Percentiles rank a stretch among this genome's conserved stretches.
These are phyloP conservation scores for Xylariaceae sp. DNA, from an alignment of 2,329 filamentous ascomycete species.

Conservation along the genomic window DNA sequence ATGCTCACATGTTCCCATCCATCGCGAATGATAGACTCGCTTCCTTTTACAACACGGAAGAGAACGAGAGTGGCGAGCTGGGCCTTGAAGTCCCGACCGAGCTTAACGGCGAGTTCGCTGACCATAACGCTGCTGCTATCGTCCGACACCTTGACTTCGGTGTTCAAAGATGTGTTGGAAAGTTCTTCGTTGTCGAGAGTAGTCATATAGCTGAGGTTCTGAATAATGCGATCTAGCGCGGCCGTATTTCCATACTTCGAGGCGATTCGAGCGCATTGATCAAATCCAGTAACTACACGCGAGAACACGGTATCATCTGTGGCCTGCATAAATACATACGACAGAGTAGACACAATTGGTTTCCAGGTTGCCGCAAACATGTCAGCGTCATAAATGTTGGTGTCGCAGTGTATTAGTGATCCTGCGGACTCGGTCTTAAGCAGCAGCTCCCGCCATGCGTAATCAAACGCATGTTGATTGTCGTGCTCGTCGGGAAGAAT, in stretches of 20 bases:
- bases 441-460: constrained; percentile 93
- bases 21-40: constrained; percentile 69
- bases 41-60: constrained; percentile 85
- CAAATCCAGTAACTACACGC: constrained; percentile 88
- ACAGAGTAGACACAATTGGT: constrained; percentile 88
- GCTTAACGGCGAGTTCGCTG: constrained; percentile 92
- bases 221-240: constrained; percentile 88
- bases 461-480: constrained; percentile 93
- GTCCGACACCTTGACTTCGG: constrained; percentile 87
- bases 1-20: constrained; percentile 72
- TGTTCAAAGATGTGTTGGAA: constrained; percentile 85
- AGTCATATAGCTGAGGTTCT: constrained; percentile 85
- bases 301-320: constrained; percentile 95
- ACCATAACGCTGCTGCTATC: constrained; percentile 84
- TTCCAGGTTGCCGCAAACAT: constrained; percentile 98
- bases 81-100: constrained; percentile 88
- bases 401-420: constrained; percentile 73
- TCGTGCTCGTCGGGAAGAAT: constrained; percentile 97
- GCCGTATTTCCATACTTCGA: constrained; percentile 78
- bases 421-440: constrained; percentile 76
- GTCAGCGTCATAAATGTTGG: constrained; percentile 92
- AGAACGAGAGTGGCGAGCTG: constrained; percentile 93
- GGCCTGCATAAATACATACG: constrained; percentile 98
- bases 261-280: constrained; percentile 92
- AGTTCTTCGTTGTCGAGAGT: constrained; percentile 73